These are phyloP conservation scores for Podosphaera xanthii DNA, from an alignment of 2,329 filamentous ascomycete species.

Conservation along the genomic window DNA sequence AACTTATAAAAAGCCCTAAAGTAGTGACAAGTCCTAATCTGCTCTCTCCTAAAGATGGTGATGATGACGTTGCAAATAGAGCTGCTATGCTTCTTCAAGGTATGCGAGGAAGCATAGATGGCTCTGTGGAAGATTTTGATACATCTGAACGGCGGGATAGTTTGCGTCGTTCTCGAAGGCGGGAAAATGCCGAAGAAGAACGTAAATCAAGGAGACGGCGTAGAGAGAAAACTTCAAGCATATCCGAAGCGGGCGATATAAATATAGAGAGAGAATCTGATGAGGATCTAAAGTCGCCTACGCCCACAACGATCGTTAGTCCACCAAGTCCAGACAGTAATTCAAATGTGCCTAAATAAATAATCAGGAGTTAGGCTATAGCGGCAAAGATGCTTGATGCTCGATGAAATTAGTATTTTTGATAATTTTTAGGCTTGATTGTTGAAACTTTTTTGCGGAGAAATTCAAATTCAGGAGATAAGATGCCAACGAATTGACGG, in stretches of 20 bases:
- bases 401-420: too few species aligned
- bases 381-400: too few species aligned
- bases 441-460: too few species aligned
- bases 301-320: constrained; percentile 13
- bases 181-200: constrained; percentile 58
- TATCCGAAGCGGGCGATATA: constrained; percentile 6
- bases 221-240: constrained; percentile 32
- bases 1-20: constrained; percentile 26
- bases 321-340: constrained; percentile 14
- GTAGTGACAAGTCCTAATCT: constrained; percentile 16
- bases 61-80: constrained; percentile 59
- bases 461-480: too few species aligned
- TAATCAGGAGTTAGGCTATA: too few species aligned
- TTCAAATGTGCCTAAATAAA: not conserved
- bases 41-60: constrained; percentile 11
- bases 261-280: constrained; percentile 2
- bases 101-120: constrained; percentile 38
- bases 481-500: too few species aligned
- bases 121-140: constrained; percentile 25
- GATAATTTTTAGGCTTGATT: too few species aligned
- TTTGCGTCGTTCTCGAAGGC: constrained; percentile 31
- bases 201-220: constrained; percentile 42
- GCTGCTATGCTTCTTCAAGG: constrained; percentile 69
- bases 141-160: constrained; percentile 31
- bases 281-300: constrained; percentile 7